A percentile compares a stretch with the other conserved stretches of the same genome.
Conservation (phyloP, 768 basidiomycete genomes). For the Leucocoprinus leucothites region DNA sequence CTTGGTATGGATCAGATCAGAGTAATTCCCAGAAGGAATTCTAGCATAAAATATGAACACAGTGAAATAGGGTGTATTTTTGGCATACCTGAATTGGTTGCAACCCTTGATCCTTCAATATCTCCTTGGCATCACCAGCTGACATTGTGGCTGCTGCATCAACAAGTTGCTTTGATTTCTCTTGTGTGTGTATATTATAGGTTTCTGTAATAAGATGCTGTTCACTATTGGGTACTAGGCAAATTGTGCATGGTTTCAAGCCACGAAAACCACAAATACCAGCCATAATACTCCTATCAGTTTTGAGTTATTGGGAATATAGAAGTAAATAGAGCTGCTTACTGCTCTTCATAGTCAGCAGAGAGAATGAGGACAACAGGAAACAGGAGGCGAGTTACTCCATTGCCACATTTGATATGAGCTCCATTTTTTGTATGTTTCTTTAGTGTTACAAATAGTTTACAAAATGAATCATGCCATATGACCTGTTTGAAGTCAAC, state of each 20-base stretch:
- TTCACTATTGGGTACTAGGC: constrained; percentile 24
- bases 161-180: constrained; percentile 14
- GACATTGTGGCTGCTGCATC: constrained; percentile 10
- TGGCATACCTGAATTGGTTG: constrained; percentile 22
- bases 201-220: constrained; percentile 19
- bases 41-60: too few species aligned
- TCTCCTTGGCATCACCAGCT: constrained; percentile 16
- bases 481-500: constrained; percentile 31
- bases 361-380: constrained; percentile 36
- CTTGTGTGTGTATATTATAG: constrained; percentile 14
- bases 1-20: constrained; percentile 29
- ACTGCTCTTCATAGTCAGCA: constrained; percentile 47
- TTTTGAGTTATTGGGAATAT: too few species aligned
- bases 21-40: constrained; percentile 36
- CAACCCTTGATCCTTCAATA: constrained; percentile 20
- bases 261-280: constrained; percentile 25
- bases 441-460: constrained; percentile 26
- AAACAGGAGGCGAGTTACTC: constrained; percentile 24
- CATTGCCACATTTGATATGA: constrained; percentile 15
- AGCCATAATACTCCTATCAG: constrained; percentile 30
- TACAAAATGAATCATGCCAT: constrained; percentile 34
- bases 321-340: constrained; percentile 12
- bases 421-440: constrained; percentile 13
- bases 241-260: constrained; percentile 33
- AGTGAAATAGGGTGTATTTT: too few species aligned